Conservation (phyloP, 192 early-diverging fungal species). For the Diversispora epigaea region DNA sequence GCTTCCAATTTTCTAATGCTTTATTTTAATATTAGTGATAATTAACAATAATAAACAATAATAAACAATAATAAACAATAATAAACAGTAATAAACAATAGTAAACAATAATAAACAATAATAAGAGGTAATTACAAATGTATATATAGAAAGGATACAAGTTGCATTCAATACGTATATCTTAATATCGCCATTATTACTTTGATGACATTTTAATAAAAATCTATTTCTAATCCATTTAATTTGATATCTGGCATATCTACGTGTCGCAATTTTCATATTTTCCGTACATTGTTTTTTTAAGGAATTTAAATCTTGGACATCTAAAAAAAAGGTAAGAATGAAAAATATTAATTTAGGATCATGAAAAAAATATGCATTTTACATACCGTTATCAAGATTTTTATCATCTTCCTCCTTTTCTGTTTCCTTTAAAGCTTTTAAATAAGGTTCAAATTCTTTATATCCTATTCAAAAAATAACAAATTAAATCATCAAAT, state of each 20-base stretch:
- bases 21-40: not conserved
- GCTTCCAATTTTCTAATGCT: slow-evolving; percentile 57
- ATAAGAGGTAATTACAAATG: not conserved
- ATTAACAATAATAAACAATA: not conserved
- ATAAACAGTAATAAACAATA: too few relatives aligned
- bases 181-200: not conserved
- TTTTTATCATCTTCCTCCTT: not conserved
- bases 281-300: slow-evolving; percentile 60
- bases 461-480: slow-evolving; percentile 70
- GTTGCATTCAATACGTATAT: slow-evolving; percentile 73
- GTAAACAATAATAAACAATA: not conserved
- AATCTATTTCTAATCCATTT: slow-evolving; percentile 83
- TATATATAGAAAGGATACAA: slow-evolving; percentile 39
- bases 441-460: slow-evolving; percentile 78
- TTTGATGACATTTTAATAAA: slow-evolving; percentile 44
- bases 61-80: not conserved
- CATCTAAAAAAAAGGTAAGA: slow-evolving; percentile 24
- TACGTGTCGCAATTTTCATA: slow-evolving; percentile 87
- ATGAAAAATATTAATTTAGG: not conserved
- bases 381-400: not conserved
- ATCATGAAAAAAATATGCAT: not conserved
- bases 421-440: not conserved
- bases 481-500: slow-evolving; percentile 29
- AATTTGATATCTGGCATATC: slow-evolving; percentile 83
- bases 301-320: slow-evolving; percentile 40